A percentile compares a stretch with the other conserved stretches of the same genome.
phyloP scores from a whole-genome alignment of 2,329 filamentous ascomycete genomes.

The Nigrospora osmanthi region DNA sequence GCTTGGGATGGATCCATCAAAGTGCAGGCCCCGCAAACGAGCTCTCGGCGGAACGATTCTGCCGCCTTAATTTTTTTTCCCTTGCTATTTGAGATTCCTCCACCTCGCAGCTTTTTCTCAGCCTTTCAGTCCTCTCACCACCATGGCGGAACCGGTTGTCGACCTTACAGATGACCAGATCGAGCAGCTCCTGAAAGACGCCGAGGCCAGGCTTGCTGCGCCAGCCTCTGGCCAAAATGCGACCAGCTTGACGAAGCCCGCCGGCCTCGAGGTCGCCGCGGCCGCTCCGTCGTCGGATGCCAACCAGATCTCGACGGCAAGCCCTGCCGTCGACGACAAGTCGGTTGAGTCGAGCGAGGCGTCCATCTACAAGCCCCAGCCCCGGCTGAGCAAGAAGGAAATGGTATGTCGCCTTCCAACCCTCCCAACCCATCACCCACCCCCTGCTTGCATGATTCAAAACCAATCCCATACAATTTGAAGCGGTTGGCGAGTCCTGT shows the following conservation, averaged over 20 bases:
- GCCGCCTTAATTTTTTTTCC: too few relatives aligned
- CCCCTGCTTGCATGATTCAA: conserved; percentile 64
- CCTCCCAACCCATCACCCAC: conserved; percentile 1
- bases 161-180: conserved; percentile 57
- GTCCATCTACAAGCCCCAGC: conserved; percentile 17
- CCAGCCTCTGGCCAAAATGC: conserved; percentile 14
- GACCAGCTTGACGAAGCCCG: conserved; percentile 16
- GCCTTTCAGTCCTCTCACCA: background rate
- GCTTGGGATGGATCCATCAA: too few relatives aligned
- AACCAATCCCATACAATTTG: conserved; percentile 61
- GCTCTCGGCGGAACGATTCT: too few relatives aligned
- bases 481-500: conserved; percentile 69
- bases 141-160: conserved; percentile 22
- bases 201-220: conserved; percentile 45
- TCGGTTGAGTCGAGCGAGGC: conserved; percentile 9
- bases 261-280: conserved; percentile 17
- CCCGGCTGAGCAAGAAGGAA: conserved; percentile 19
- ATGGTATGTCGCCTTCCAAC: conserved; percentile 15
- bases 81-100: too few relatives aligned
- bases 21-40: too few relatives aligned
- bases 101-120: too few relatives aligned
- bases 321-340: conserved; percentile 2
- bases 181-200: conserved; percentile 53
- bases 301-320: conserved; percentile 1
- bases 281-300: background rate